Conservation (phyloP, 345 rosid genomes). For the Excoecaria agallocha region DNA sequence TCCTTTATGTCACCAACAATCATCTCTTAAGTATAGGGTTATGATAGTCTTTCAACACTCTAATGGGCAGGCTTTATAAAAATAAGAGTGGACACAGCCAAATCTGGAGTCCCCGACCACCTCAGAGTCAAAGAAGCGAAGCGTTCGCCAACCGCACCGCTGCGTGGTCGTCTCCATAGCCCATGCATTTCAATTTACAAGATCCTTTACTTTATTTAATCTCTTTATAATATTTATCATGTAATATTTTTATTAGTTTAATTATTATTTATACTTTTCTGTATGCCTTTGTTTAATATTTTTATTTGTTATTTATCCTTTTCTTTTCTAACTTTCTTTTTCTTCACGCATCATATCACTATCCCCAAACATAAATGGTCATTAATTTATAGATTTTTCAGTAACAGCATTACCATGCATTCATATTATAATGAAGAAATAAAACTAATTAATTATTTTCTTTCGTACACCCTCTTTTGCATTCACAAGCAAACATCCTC, state of each 20-base stretch:
- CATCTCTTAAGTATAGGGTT: too few species aligned
- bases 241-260: not conserved
- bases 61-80: too few species aligned
- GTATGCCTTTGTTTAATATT: not conserved
- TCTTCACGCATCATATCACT: conserved; percentile 35
- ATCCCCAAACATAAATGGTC: conserved; percentile 25
- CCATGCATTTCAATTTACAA: conserved; percentile 65
- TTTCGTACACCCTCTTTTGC: conserved; percentile 24
- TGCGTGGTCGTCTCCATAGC: conserved; percentile 63
- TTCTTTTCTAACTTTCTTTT: conserved; percentile 25
- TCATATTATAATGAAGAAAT: not conserved
- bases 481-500: conserved; percentile 39
- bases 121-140: conserved; percentile 56
- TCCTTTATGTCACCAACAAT: too few species aligned
- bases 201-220: conserved; percentile 14
- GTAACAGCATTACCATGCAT: not conserved
- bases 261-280: not conserved
- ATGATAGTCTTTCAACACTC: too few species aligned
- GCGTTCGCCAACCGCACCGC: conserved; percentile 79
- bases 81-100: too few species aligned
- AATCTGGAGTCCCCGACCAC: conserved; percentile 7
- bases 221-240: not conserved
- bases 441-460: too few species aligned
- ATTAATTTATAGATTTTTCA: not conserved
- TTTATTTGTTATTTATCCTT: not conserved